phyloP scores from a whole-genome alignment of 108 stramenopile genomes.

The Mayamaea pseudoterrestris region DNA sequence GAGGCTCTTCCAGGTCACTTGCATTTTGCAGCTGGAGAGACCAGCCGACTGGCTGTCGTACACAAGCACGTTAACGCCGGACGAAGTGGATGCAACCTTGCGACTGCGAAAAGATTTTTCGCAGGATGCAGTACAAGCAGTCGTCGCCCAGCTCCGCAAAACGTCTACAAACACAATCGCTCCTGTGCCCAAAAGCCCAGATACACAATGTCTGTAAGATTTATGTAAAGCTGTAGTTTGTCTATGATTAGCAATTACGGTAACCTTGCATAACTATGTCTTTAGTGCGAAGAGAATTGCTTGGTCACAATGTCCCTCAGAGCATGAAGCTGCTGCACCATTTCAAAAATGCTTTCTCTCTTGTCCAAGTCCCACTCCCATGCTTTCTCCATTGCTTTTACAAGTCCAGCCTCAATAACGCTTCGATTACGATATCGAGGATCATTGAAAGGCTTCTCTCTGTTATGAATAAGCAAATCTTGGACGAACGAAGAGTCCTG shows the following conservation, averaged over 20 bases:
- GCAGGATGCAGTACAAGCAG: slow-evolving; percentile 19
- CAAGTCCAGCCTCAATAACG: slow-evolving; percentile 35
- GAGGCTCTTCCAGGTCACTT: slow-evolving; percentile 51
- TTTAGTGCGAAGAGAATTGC: no score
- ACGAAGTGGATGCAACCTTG: slow-evolving; percentile 46
- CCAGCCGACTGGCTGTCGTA: slow-evolving; percentile 64
- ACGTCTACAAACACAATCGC: no score
- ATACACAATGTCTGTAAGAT: no score
- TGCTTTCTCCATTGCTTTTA: slow-evolving; percentile 38
- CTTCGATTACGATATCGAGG: slow-evolving; percentile 33
- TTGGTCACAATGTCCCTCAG: no score
- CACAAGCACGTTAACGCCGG: slow-evolving; percentile 28
- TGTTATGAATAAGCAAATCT: not conserved
- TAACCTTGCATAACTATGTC: no score
- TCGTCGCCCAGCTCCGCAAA: not conserved
- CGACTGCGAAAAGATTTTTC: slow-evolving; percentile 57
- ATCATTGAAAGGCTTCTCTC: slow-evolving; percentile 30
- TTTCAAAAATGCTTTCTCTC: slow-evolving; percentile 51
- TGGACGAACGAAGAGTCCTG: no score
- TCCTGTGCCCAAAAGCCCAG: no score
- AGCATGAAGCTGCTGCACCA: slow-evolving; percentile 26
- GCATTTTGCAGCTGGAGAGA: slow-evolving; percentile 64
- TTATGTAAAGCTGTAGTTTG: no score
- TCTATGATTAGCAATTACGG: no score
- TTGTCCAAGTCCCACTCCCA: slow-evolving; percentile 36